Evolutionary conservation across 192 early-diverging fungal species (phyloP).

Genomic region (Anaeromyces robustus): DNA sequence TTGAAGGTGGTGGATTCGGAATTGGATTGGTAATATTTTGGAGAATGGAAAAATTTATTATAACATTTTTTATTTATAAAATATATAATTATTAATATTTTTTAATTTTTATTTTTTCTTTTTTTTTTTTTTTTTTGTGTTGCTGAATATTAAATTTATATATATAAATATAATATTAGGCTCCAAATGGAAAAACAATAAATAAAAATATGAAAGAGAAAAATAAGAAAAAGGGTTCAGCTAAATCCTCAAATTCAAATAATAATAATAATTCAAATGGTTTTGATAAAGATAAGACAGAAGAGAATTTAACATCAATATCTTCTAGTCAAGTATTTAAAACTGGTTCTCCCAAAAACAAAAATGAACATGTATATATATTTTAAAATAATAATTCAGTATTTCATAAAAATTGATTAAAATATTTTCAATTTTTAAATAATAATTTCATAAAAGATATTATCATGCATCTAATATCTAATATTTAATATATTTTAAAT

Average conservation of each 20-base stretch:
- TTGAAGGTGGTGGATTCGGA: conserved; percentile 37
- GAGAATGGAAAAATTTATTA: background rate
- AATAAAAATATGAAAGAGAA: background rate
- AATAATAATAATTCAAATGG: background rate
- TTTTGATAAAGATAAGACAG: background rate
- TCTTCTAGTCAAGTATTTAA: background rate
- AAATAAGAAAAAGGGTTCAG: background rate
- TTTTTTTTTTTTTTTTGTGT: too few species aligned
- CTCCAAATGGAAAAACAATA: background rate
- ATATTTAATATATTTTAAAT: too few species aligned
- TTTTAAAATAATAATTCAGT: too few species aligned
- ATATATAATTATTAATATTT: background rate
- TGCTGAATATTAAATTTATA: too few species aligned
- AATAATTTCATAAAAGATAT: too few species aligned
- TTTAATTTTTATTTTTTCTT: too few species aligned
- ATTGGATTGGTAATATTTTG: conserved; percentile 26
- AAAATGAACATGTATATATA: background rate
- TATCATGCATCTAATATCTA: too few species aligned
- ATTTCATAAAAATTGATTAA: too few species aligned
- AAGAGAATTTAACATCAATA: background rate
- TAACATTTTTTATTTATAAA: background rate
- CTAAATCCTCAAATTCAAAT: background rate
- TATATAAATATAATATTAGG: conserved; percentile 1
- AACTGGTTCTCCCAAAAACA: background rate
- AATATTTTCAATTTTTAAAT: too few species aligned